These are phyloP conservation scores for Eleusine coracana DNA, from an alignment of 176 grass and related monocot species.

Conservation along the genomic window DNA sequence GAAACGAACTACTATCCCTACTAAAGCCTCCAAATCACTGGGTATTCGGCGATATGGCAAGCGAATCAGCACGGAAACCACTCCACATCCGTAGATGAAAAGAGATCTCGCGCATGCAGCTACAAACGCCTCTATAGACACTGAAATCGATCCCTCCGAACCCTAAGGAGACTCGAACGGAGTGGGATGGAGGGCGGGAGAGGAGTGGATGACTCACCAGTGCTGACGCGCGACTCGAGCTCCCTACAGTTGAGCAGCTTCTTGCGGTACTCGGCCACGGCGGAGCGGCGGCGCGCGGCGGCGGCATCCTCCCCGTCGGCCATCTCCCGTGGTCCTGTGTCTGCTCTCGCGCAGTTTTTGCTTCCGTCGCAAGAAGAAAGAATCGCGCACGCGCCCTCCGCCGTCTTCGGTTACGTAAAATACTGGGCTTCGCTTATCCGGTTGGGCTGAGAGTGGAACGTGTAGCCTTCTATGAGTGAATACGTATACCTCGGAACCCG, in stretches of 20 bases:
- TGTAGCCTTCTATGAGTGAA: neutral
- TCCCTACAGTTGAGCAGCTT: conserved; percentile 91
- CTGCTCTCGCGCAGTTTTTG: neutral
- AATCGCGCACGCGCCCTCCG: neutral
- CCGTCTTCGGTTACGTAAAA: conserved; percentile 22
- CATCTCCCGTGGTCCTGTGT: conserved; percentile 38
- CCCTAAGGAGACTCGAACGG: conserved; percentile 4
- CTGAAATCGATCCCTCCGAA: conserved; percentile 19
- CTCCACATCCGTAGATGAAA: neutral
- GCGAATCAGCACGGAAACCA: conserved; percentile 5
- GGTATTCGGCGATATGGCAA: neutral
- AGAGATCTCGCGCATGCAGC: conserved; percentile 21
- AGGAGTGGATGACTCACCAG: conserved; percentile 46
- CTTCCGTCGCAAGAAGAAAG: conserved; percentile 58
- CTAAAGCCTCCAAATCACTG: conserved; percentile 11
- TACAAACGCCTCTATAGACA: neutral
- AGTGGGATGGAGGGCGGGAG: neutral
- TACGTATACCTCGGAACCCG: neutral
- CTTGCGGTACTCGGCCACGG: conserved; percentile 75
- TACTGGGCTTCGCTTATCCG: neutral
- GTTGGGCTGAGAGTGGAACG: neutral
- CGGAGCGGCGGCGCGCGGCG: conserved; percentile 48
- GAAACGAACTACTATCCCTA: neutral
- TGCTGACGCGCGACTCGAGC: conserved; percentile 81
- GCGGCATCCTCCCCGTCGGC: conserved; percentile 74